phyloP scores from a whole-genome alignment of 352 stramenopile species.

The Globisporangium recalcitrans region DNA sequence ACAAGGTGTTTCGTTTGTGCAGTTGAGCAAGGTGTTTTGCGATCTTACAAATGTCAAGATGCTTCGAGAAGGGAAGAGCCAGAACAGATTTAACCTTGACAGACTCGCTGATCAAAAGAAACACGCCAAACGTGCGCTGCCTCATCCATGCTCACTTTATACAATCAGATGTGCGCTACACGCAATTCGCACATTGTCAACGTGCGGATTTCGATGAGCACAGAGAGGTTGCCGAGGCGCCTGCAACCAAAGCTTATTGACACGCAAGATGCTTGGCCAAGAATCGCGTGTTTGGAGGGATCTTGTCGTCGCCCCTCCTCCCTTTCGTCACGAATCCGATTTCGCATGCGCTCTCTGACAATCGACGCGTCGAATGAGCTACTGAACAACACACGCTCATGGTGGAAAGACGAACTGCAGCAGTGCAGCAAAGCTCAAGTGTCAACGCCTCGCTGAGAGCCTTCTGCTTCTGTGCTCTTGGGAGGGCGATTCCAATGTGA shows the following conservation, averaged over 20 bases:
- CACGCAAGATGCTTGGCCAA: conserved; percentile 1
- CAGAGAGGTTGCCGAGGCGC: neutral
- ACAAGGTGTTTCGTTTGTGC: neutral
- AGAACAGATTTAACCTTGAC: neutral
- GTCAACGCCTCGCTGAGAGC: too few species aligned
- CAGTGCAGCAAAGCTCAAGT: too few species aligned
- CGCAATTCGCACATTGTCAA: too few species aligned
- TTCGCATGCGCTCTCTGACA: neutral
- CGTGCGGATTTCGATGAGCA: neutral
- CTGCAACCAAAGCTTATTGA: neutral
- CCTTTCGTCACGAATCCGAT: neutral
- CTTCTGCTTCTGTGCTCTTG: too few species aligned
- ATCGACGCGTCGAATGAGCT: neutral
- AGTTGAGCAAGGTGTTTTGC: neutral
- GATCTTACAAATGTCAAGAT: neutral
- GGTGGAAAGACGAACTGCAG: neutral
- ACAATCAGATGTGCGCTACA: neutral
- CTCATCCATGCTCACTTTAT: neutral
- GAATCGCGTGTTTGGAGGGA: conserved; percentile 8
- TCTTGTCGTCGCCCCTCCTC: neutral
- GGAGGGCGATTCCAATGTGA: too few species aligned
- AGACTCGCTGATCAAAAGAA: conserved; percentile 4
- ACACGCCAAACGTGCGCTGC: conserved; percentile 3
- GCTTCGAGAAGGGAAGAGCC: neutral
- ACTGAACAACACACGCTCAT: neutral